Evolutionary conservation across 1,284 basidiomycete genomes (phyloP), one percentile per base, ranked within the genome.

Genomic region (Rhizoctonia solani): DNA sequence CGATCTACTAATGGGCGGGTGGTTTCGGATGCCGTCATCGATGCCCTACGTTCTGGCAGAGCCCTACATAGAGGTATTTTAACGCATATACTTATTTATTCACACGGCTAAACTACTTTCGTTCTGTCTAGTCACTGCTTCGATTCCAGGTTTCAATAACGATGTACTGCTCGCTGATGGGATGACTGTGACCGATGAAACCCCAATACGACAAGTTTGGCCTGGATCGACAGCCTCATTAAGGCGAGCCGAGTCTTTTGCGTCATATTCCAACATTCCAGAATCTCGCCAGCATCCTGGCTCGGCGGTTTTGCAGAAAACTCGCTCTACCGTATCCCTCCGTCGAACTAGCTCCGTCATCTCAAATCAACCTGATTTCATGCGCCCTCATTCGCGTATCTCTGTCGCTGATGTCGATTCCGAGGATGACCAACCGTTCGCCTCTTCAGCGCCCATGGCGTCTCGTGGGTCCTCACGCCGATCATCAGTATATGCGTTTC

Each of bases 21-120:
- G 32, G 58, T 61, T 50, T 61, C 58, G n/a, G 58, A 61, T 13
- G 46, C 58, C 27, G 34, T 50, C 2, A n/a, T 61, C 14, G 46
- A 61, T 13, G 58, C 32, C 3, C 32, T 61, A 14, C 58, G 58
- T 14, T 50, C 58, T 32, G 58, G 58, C n/a, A 16, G 46, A 5
- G 58, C 58, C 23, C 29, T 61, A 9, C 58, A 59, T 16, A 59
- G 58, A 61, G 47, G 58, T 61, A 46, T 5, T 21, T 39, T 23
- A 39, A n/a, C 6, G 6, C 32, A 8, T 13, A 6, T 9, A 16
- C 4, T 14, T 30, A 16, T 30, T 32, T 21, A 32, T n/a, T 32
- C 29, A 4, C 37, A 16, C 16, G 16, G 21, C n/a, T n/a, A n/a
- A 23, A 30, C 19, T 44, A 42, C 2, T 1, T 5, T 39, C 11